Conservation (phyloP, 768 basidiomycete genomes). For the Megacollybia marginata region DNA sequence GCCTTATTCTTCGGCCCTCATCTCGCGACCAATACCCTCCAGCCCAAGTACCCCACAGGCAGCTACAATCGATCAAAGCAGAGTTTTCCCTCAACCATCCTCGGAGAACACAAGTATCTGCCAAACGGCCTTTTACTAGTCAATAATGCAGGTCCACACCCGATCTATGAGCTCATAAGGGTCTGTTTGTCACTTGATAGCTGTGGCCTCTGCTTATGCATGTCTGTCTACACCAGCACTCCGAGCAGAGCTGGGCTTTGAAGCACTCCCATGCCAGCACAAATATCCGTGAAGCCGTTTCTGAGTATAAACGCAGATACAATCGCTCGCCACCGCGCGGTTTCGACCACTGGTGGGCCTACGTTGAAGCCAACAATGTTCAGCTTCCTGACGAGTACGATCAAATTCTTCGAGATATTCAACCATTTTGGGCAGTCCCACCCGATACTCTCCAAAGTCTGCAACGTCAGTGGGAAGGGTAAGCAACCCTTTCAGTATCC, state of each 20-base stretch:
- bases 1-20: background rate
- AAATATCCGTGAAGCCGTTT: conserved; percentile 29
- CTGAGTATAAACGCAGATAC: conserved; percentile 31
- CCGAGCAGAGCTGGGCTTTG: conserved; percentile 29
- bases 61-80: background rate
- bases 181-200: too few relatives aligned
- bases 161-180: conserved; percentile 34
- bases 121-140: conserved; percentile 24
- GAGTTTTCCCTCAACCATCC: background rate
- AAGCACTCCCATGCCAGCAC: conserved; percentile 29
- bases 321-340: conserved; percentile 32
- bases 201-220: too few relatives aligned
- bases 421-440: conserved; percentile 35
- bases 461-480: conserved; percentile 20
- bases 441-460: conserved; percentile 23
- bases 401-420: conserved; percentile 34
- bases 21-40: background rate
- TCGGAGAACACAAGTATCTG: background rate
- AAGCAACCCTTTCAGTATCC: background rate
- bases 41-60: background rate
- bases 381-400: conserved; percentile 50
- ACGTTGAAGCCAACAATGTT: conserved; percentile 28
- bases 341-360: conserved; percentile 46
- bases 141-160: conserved; percentile 31
- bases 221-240: conserved; percentile 8